These are phyloP conservation scores for Leccinum ochraceum DNA, from an alignment of 768 basidiomycete genomes.

Conservation along the genomic window DNA sequence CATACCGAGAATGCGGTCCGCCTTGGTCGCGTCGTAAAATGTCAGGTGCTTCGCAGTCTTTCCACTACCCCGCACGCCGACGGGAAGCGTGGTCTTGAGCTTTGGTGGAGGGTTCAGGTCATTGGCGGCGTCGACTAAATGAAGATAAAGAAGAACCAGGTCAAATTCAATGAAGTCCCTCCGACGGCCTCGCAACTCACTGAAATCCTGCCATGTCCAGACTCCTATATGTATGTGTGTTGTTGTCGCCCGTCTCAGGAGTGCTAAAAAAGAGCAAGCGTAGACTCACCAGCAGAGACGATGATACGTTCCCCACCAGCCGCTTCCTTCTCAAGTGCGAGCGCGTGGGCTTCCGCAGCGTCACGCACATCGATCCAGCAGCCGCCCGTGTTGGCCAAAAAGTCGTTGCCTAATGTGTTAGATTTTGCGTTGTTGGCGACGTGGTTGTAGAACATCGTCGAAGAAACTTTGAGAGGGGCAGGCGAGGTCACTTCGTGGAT, in stretches of 20 bases:
- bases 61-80: background rate
- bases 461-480: background rate
- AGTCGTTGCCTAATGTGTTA: background rate
- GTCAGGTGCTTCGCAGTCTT: background rate
- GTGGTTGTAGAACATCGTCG: background rate
- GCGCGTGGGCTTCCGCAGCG: background rate
- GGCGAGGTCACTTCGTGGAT: background rate
- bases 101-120: background rate
- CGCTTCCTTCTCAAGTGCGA: too few relatives aligned
- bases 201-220: too few relatives aligned
- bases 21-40: background rate
- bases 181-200: too few relatives aligned
- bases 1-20: background rate
- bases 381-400: background rate
- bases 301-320: too few relatives aligned
- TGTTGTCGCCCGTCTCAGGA: too few relatives aligned
- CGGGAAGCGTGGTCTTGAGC: background rate
- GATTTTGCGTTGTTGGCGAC: background rate
- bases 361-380: background rate
- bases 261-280: too few relatives aligned
- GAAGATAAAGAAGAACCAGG: too few relatives aligned
- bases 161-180: too few relatives aligned
- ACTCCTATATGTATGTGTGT: too few relatives aligned
- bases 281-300: too few relatives aligned
- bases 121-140: too few relatives aligned